A percentile compares a stretch with the other conserved stretches of the same genome.
Evolutionary conservation across 495 filamentous ascomycete species (phyloP).

Genomic region (Aspergillus funiculosus): DNA sequence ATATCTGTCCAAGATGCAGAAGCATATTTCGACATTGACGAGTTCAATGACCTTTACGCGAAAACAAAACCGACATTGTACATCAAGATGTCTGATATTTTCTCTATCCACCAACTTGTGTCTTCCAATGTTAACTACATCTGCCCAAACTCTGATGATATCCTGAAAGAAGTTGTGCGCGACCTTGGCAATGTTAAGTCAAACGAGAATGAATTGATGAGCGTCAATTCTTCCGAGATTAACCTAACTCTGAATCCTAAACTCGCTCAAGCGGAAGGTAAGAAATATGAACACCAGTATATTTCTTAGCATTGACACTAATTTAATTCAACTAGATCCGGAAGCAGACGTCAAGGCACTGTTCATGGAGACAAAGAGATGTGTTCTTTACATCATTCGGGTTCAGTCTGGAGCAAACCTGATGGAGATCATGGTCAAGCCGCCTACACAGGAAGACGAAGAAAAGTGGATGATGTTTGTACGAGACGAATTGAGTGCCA

Average conservation of each 20-base stretch:
- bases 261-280: constrained; percentile 77
- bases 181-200: constrained; percentile 93
- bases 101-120: constrained; percentile 88
- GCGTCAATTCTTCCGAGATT: constrained; percentile 83
- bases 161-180: constrained; percentile 82
- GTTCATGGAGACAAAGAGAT: constrained; percentile 97
- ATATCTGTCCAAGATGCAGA: constrained; percentile 82
- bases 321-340: constrained; percentile 52
- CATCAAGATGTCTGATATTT: constrained; percentile 97
- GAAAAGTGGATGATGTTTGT: constrained; percentile 78
- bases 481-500: constrained; percentile 70
- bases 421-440: constrained; percentile 91
- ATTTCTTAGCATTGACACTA: constrained; percentile 3
- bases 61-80: constrained; percentile 94
- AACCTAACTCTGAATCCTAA: constrained; percentile 87
- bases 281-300: constrained; percentile 3
- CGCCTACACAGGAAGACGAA: constrained; percentile 81
- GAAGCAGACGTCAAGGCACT: constrained; percentile 85
- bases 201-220: constrained; percentile 88
- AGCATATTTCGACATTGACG: constrained; percentile 92
- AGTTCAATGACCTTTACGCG: constrained; percentile 95
- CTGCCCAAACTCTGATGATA: constrained; percentile 75
- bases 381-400: constrained; percentile 95
- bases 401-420: constrained; percentile 89
- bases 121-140: constrained; percentile 69